Conservation (phyloP, 371 early-diverging fungal species). For the Rhizopus sp. region DNA sequence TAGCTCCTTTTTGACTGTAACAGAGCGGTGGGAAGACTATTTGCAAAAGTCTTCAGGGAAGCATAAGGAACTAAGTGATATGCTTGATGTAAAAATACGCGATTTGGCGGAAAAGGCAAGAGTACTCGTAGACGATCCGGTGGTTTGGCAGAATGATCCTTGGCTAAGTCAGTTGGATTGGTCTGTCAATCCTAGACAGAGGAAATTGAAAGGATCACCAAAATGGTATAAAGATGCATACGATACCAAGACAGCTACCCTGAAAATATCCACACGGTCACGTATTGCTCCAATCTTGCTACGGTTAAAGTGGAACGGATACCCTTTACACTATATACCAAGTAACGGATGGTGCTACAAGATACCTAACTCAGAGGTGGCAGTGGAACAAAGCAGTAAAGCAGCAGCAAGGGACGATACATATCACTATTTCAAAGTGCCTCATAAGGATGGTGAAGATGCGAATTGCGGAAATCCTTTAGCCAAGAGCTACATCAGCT, state of each 20-base stretch:
- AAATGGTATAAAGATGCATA: constrained; percentile 89
- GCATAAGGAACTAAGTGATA: constrained; percentile 54
- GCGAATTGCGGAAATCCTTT: constrained; percentile 88
- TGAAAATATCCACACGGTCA: constrained; percentile 73
- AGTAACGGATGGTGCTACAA: constrained; percentile 84
- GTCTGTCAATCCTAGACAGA: constrained; percentile 54
- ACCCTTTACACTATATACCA: constrained; percentile 74
- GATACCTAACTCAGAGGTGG: constrained; percentile 35
- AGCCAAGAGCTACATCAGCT: constrained; percentile 74
- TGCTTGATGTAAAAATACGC: constrained; percentile 61
- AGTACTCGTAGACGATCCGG: constrained; percentile 24
- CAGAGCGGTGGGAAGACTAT: constrained; percentile 77
- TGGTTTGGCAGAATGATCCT: constrained; percentile 60
- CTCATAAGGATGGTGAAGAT: constrained; percentile 87
- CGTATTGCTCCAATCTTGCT: constrained; percentile 83
- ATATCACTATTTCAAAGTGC: constrained; percentile 73
- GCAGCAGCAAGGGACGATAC: constrained; percentile 32
- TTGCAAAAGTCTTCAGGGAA: constrained; percentile 57
- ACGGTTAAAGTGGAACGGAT: constrained; percentile 81
- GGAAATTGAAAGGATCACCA: constrained; percentile 72
- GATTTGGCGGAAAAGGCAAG: constrained; percentile 74
- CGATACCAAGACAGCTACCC: constrained; percentile 51
- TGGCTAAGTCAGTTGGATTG: constrained; percentile 93
- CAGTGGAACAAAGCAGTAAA: constrained; percentile 14
- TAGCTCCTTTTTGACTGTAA: constrained; percentile 81